A percentile compares a stretch with the other conserved stretches of the same genome.
phyloP scores from a whole-genome alignment of 129 eudicot species.

The Tagetes erecta region DNA sequence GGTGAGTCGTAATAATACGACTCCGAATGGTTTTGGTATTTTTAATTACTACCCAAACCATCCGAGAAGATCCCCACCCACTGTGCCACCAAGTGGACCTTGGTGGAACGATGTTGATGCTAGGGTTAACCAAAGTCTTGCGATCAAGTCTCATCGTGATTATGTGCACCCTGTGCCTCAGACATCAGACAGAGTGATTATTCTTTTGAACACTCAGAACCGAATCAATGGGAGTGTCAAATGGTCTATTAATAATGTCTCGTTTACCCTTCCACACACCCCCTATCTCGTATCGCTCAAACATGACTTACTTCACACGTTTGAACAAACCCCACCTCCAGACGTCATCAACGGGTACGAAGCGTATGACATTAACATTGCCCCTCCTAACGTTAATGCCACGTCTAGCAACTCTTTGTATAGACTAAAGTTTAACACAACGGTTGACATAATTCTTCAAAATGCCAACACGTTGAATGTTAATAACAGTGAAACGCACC shows the following conservation, averaged over 20 bases:
- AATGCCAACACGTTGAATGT: conserved; percentile 57
- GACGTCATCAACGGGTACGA: conserved; percentile 31
- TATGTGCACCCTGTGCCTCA: conserved; percentile 56
- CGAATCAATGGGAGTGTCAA: conserved; percentile 40
- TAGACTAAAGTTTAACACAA: conserved; percentile 51
- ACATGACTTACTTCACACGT: conserved; percentile 41
- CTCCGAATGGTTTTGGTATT: conserved; percentile 62
- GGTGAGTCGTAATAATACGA: conserved; percentile 54
- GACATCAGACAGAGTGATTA: conserved; percentile 55
- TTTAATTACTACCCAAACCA: conserved; percentile 88
- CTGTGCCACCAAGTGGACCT: conserved; percentile 69
- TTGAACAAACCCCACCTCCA: conserved; percentile 67
- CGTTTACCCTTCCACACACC: conserved; percentile 62
- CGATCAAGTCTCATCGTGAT: conserved; percentile 52
- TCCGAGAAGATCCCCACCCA: conserved; percentile 56
- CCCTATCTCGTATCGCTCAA: conserved; percentile 72
- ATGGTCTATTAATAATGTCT: conserved; percentile 81
- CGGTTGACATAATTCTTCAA: conserved; percentile 71
- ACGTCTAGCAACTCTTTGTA: conserved; percentile 57
- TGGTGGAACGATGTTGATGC: conserved; percentile 49
- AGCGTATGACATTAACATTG: conserved; percentile 46
- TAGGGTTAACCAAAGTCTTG: conserved; percentile 55
- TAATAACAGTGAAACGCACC: conserved; percentile 75
- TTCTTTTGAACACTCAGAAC: conserved; percentile 80
- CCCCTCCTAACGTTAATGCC: conserved; percentile 37